These are phyloP conservation scores for Geranium brycei DNA, from an alignment of 345 rosid genomes.

Conservation along the genomic window DNA sequence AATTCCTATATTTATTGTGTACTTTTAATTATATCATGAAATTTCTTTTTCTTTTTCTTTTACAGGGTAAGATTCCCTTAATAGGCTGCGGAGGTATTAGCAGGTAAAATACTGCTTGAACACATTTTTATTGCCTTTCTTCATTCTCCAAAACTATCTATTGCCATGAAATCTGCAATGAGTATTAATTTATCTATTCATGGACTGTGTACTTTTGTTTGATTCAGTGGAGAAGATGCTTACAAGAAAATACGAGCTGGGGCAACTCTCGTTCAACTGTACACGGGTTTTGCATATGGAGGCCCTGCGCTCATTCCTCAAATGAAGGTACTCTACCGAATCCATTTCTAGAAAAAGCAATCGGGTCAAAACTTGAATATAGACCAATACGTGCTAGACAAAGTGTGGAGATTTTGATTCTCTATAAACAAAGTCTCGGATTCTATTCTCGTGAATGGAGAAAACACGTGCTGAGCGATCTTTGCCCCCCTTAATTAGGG, in stretches of 20 bases:
- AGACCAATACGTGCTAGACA: neutral
- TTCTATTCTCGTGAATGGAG: no score
- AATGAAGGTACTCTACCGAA: slow-evolving; percentile 46
- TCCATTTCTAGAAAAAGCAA: neutral
- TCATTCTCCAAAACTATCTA: neutral
- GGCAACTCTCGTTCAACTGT: slow-evolving; percentile 93
- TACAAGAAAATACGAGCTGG: slow-evolving; percentile 87
- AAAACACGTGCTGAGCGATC: no score
- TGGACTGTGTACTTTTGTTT: slow-evolving; percentile 3
- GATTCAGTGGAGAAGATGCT: slow-evolving; percentile 90
- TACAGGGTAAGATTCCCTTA: slow-evolving; percentile 83
- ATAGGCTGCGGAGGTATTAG: slow-evolving; percentile 90
- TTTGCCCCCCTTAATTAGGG: no score
- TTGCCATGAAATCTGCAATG: neutral
- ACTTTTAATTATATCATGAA: neutral
- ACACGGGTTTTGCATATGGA: slow-evolving; percentile 85
- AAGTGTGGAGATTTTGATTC: neutral
- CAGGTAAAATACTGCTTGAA: slow-evolving; percentile 37
- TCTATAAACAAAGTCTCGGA: no score
- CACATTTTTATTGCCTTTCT: neutral
- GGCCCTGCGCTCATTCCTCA: slow-evolving; percentile 94
- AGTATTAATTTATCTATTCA: neutral
- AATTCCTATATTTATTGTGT: no score
- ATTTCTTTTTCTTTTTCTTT: neutral
- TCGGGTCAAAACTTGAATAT: neutral